Conservation (phyloP, 2,329 filamentous ascomycete species). For the Neonectria punicea region DNA sequence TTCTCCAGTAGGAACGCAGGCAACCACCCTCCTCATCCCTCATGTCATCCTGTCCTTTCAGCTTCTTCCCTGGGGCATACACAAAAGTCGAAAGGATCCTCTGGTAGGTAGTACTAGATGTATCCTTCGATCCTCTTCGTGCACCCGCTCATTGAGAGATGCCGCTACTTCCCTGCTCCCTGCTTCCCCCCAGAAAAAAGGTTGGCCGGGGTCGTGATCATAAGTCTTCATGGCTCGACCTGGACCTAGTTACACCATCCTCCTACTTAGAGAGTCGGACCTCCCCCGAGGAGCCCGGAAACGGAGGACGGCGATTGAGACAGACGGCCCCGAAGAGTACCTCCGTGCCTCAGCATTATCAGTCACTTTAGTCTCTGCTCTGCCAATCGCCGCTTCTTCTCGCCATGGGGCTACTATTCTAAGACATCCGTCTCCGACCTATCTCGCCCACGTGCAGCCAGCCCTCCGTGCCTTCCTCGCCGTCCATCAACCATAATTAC, state of each 20-base stretch:
- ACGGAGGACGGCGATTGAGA: constrained; percentile 9
- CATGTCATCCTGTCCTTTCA: neutral
- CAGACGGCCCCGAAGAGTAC: constrained; percentile 4
- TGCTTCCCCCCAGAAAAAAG: neutral
- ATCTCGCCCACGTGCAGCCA: neutral
- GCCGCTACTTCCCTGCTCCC: neutral
- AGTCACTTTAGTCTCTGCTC: neutral
- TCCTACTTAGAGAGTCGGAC: constrained; percentile 18
- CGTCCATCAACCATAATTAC: neutral
- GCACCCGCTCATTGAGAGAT: neutral
- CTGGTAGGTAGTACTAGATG: neutral
- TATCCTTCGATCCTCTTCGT: neutral
- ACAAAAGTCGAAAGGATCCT: too few relatives aligned
- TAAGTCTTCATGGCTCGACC: too few relatives aligned
- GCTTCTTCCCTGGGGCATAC: neutral
- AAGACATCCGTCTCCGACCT: neutral
- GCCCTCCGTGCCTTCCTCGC: neutral
- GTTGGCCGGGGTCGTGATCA: neutral
- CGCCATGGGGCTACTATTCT: neutral
- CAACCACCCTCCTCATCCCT: too few relatives aligned
- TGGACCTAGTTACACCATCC: neutral
- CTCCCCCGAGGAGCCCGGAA: constrained; percentile 20
- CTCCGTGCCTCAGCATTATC: neutral
- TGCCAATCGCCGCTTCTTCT: neutral
- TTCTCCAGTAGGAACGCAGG: too few relatives aligned